Evolutionary conservation across 345 rosid species (phyloP).

Genomic region (Ceriops tagal): DNA sequence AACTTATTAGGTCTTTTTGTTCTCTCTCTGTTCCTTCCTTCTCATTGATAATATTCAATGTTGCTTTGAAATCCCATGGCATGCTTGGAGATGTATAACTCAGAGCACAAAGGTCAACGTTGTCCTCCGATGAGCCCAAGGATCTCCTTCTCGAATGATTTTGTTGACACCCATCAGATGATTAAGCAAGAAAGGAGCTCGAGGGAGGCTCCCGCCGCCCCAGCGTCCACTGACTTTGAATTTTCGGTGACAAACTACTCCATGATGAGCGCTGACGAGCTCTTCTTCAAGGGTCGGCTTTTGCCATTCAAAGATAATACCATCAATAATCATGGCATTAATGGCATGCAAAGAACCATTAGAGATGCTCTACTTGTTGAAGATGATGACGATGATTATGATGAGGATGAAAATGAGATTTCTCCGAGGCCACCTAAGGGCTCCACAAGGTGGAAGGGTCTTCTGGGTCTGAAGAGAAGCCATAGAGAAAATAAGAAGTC

Average conservation of each 20-base stretch:
- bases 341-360: conserved; percentile 60
- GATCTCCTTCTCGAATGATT: conserved; percentile 88
- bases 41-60: conserved; percentile 5
- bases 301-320: conserved; percentile 66
- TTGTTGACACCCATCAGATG: conserved; percentile 54
- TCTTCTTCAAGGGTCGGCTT: conserved; percentile 81
- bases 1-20: conserved; percentile 24
- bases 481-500: conserved; percentile 34
- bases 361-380: conserved; percentile 80
- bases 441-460: conserved; percentile 72
- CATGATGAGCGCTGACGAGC: conserved; percentile 98
- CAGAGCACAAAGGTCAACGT: conserved; percentile 9
- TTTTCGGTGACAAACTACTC: conserved; percentile 71
- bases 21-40: conserved; percentile 9
- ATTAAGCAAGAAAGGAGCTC: conserved; percentile 41
- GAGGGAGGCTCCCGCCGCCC: conserved; percentile 24
- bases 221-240: conserved; percentile 73
- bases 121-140: conserved; percentile 60
- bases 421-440: conserved; percentile 58
- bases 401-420: conserved; percentile 34
- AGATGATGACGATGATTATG: conserved; percentile 34
- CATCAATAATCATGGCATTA: conserved; percentile 5
- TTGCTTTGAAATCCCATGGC: conserved; percentile 26
- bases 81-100: conserved; percentile 4
- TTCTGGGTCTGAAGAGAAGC: conserved; percentile 71